A percentile compares a stretch with the other conserved stretches of the same genome.
Conservation (phyloP, 208 protist species). For the Leishmania mexicana region DNA sequence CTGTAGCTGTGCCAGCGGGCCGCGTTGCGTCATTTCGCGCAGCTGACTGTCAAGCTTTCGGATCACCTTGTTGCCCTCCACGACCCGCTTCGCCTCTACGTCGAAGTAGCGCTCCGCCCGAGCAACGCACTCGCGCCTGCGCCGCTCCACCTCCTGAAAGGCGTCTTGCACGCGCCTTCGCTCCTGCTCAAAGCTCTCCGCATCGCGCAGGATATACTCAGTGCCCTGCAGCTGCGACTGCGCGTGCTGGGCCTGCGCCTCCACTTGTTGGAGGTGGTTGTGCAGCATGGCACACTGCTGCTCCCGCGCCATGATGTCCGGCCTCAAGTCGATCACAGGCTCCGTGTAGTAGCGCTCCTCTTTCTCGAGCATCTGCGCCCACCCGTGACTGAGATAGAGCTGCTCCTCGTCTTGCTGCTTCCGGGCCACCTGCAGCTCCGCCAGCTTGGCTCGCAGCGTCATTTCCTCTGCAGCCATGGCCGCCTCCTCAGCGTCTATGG, state of each 20-base stretch:
- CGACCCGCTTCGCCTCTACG: conserved; percentile 54
- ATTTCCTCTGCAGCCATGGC: conserved; percentile 51
- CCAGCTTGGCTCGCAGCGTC: conserved; percentile 39
- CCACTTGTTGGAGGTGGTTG: conserved; percentile 45
- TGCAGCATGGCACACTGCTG: conserved; percentile 50
- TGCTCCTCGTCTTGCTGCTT: conserved; percentile 58
- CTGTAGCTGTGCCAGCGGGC: conserved; percentile 38
- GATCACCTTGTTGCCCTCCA: conserved; percentile 39
- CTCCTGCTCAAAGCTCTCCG: conserved; percentile 44
- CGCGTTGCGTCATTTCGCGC: conserved; percentile 39
- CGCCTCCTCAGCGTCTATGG: conserved; percentile 50
- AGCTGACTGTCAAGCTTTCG: conserved; percentile 52
- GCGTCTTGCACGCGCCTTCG: conserved; percentile 37
- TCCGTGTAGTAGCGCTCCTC: conserved; percentile 81
- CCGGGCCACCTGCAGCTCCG: conserved; percentile 42
- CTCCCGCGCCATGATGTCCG: conserved; percentile 50
- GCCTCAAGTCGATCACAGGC: conserved; percentile 46
- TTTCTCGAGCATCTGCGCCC: conserved; percentile 63
- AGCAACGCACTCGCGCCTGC: conserved; percentile 39
- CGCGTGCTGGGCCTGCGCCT: conserved; percentile 37
- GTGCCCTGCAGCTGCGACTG: conserved; percentile 37
- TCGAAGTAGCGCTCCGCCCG: conserved; percentile 69
- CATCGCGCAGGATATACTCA: conserved; percentile 45
- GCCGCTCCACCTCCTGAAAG: conserved; percentile 47
- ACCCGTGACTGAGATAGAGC: conserved; percentile 58